Conservation (phyloP, 306 rosid genomes). For the Ceratonia siliqua region DNA sequence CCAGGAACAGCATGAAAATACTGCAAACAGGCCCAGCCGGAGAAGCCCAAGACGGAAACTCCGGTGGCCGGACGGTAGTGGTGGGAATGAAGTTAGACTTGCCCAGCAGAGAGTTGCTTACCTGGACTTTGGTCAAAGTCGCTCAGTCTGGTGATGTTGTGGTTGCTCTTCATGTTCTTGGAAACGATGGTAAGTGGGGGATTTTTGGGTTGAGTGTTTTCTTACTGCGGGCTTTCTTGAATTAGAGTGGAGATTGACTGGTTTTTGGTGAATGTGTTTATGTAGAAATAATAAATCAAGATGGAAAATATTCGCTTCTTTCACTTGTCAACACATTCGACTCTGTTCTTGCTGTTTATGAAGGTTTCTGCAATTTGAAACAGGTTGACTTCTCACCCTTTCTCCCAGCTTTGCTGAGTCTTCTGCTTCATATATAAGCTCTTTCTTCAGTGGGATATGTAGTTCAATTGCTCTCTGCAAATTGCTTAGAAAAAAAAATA, state of each 20-base stretch:
- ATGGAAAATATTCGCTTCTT: constrained; percentile 82
- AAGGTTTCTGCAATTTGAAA: constrained; percentile 95
- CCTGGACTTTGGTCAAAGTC: constrained; percentile 87
- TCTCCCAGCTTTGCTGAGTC: not conserved
- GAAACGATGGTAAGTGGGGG: constrained; percentile 49
- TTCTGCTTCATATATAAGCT: not conserved
- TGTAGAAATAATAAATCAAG: constrained; percentile 70
- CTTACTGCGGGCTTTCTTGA: not conserved
- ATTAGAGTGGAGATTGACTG: constrained; percentile 21
- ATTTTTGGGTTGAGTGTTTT: not conserved
- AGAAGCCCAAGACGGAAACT: constrained; percentile 34
- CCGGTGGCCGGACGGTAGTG: constrained; percentile 64
- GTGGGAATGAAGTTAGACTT: constrained; percentile 84
- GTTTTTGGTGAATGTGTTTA: constrained; percentile 30
- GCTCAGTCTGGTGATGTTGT: constrained; percentile 87
- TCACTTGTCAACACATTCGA: constrained; percentile 89
- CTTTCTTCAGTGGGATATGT: not conserved
- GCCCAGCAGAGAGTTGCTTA: constrained; percentile 69
- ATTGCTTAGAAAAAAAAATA: constrained; percentile 29
- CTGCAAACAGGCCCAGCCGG: constrained; percentile 36
- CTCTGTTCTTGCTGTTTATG: constrained; percentile 88
- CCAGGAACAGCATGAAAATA: constrained; percentile 41
- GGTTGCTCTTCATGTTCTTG: constrained; percentile 84
- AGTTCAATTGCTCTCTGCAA: not conserved
- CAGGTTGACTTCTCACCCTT: constrained; percentile 58